Conservation (phyloP, 192 early-diverging fungal species). For the Jimgerdemannia lactiflua region DNA sequence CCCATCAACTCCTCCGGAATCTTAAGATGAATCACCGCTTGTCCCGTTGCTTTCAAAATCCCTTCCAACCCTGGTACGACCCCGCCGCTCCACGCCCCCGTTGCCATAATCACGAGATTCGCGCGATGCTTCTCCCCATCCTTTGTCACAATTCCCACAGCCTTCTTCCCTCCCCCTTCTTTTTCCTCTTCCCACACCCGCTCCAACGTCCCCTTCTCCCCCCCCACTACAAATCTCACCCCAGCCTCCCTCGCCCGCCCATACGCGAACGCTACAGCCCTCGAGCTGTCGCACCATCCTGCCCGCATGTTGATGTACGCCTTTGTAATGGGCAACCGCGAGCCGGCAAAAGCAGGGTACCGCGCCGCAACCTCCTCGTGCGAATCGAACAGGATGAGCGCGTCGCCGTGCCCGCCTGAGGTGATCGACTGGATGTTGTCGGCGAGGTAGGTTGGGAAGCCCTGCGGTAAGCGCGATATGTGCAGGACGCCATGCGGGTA, state of each 20-base stretch:
- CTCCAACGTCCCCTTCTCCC: constrained; percentile 13
- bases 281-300: constrained; percentile 30
- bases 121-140: constrained; percentile 38
- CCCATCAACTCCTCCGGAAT: constrained; percentile 5
- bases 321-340: constrained; percentile 8
- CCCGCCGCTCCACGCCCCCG: constrained; percentile 49
- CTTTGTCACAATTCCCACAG: constrained; percentile 36
- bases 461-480: not conserved
- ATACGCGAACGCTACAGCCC: constrained; percentile 23
- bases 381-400: not conserved
- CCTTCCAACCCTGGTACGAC: constrained; percentile 34
- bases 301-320: constrained; percentile 28
- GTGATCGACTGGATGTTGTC: not conserved
- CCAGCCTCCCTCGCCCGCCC: not conserved
- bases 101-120: constrained; percentile 36
- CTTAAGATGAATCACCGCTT: constrained; percentile 49
- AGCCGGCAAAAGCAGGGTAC: constrained; percentile 12
- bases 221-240: constrained; percentile 6
- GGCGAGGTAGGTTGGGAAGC: not conserved
- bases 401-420: not conserved
- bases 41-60: constrained; percentile 40
- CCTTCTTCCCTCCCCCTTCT: constrained; percentile 11
- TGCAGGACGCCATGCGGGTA: constrained; percentile 16
- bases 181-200: constrained; percentile 11
- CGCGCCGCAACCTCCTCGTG: constrained; percentile 3